These are phyloP conservation scores for Talaromyces piceae DNA, from an alignment of 2,329 filamentous ascomycete genomes.

Conservation along the genomic window DNA sequence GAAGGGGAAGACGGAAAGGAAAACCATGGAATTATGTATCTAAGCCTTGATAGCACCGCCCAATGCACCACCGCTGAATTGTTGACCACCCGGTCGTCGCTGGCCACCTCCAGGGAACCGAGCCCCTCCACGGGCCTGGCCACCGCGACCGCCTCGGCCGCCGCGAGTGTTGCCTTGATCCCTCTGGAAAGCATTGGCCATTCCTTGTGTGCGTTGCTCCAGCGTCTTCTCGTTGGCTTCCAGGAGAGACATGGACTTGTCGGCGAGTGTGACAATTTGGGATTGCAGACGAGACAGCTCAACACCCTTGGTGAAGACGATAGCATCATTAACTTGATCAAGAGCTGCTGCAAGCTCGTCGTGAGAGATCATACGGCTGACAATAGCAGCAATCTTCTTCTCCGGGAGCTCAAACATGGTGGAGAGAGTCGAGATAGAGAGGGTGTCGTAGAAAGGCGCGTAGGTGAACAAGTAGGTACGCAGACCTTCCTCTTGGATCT, in stretches of 20 bases:
- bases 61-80: slow-evolving; percentile 45
- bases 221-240: slow-evolving; percentile 96
- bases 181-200: slow-evolving; percentile 88
- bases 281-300: slow-evolving; percentile 95
- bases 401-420: slow-evolving; percentile 91
- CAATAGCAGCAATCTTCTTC: slow-evolving; percentile 85
- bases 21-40: slow-evolving; percentile 14
- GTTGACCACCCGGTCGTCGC: slow-evolving; percentile 42
- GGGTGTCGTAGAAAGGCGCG: slow-evolving; percentile 96
- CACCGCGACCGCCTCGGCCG: slow-evolving; percentile 46
- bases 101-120: slow-evolving; percentile 33
- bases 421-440: slow-evolving; percentile 76
- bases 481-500: slow-evolving; percentile 97
- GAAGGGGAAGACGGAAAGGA: slow-evolving; percentile 6
- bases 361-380: slow-evolving; percentile 99
- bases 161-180: slow-evolving; percentile 69
- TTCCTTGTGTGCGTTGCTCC: slow-evolving; percentile 94
- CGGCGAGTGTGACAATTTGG: slow-evolving; percentile 83
- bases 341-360: slow-evolving; percentile 94
- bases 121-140: slow-evolving; percentile 30
- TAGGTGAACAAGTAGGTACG: slow-evolving; percentile 99
- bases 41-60: slow-evolving; percentile 46
- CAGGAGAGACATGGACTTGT: slow-evolving; percentile 93
- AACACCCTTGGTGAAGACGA: slow-evolving; percentile 99
- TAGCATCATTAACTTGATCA: slow-evolving; percentile 93